Percentiles rank a stretch among this genome's conserved stretches.
phyloP scores from a whole-genome alignment of 805 yeast genomes.

The Crinitomyces ghanaensis region DNA sequence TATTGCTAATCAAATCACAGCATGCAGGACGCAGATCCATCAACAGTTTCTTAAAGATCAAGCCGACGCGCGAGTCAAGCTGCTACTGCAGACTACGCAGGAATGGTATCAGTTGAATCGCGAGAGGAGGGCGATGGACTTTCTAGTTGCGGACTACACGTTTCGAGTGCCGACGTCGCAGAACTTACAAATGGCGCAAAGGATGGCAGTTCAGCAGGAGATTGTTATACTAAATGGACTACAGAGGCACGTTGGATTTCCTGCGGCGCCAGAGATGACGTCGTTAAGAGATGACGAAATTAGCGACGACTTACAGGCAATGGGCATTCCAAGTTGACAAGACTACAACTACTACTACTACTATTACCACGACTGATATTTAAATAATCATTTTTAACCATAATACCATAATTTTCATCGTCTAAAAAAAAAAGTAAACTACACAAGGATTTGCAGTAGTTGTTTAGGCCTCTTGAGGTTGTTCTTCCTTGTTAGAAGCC shows the following conservation, averaged over 20 bases:
- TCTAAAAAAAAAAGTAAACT: too few relatives aligned
- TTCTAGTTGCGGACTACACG: constrained; percentile 36
- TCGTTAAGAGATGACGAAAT: constrained; percentile 63
- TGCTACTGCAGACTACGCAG: constrained; percentile 64
- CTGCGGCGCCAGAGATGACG: constrained; percentile 64
- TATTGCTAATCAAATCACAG: constrained; percentile 69
- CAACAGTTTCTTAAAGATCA: constrained; percentile 66
- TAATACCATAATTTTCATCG: too few relatives aligned
- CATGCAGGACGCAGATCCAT: constrained; percentile 67
- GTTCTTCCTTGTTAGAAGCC: constrained; percentile 33
- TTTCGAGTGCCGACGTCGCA: constrained; percentile 32
- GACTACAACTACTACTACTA: too few relatives aligned
- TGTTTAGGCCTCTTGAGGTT: too few relatives aligned
- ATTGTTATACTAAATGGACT: constrained; percentile 61
- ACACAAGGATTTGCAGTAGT: too few relatives aligned
- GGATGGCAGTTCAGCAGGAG: constrained; percentile 57
- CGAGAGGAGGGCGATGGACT: constrained; percentile 76
- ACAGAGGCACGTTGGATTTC: constrained; percentile 59
- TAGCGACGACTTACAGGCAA: constrained; percentile 54
- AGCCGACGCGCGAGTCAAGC: constrained; percentile 51
- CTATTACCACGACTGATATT: too few relatives aligned
- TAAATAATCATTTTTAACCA: too few relatives aligned
- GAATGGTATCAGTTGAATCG: constrained; percentile 87
- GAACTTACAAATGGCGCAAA: constrained; percentile 47
- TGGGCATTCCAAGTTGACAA: constrained; percentile 33